Percentiles rank a stretch among this genome's conserved stretches.
Conservation (phyloP, 1,284 basidiomycete species). For the Coriolopsis trogii region DNA sequence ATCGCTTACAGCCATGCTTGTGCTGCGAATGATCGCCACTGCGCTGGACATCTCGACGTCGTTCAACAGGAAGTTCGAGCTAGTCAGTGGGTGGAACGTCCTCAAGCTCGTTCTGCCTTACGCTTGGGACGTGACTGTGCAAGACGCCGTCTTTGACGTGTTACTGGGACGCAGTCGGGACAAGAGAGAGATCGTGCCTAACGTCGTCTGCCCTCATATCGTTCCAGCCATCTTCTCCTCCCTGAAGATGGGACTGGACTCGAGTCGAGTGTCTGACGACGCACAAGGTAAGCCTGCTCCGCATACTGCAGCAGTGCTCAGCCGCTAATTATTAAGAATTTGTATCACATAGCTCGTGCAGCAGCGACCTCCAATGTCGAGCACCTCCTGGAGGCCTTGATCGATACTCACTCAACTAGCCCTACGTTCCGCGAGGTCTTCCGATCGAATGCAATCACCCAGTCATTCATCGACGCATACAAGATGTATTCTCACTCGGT, state of each 20-base stretch:
- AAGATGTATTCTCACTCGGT: constrained; percentile 54
- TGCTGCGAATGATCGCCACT: constrained; percentile 62
- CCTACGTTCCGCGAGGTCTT: constrained; percentile 71
- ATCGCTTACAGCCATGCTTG: constrained; percentile 56
- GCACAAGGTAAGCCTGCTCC: constrained; percentile 6
- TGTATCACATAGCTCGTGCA: constrained; percentile 2
- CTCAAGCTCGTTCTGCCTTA: constrained; percentile 65
- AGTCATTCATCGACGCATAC: constrained; percentile 66
- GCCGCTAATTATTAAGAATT: not conserved
- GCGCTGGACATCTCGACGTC: constrained; percentile 55
- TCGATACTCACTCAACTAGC: constrained; percentile 63
- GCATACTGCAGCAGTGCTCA: too few species aligned
- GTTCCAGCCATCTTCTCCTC: constrained; percentile 69
- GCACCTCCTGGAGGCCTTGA: constrained; percentile 64
- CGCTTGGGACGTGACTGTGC: constrained; percentile 68
- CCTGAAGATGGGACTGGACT: constrained; percentile 45
- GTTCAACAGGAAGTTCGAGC: constrained; percentile 74
- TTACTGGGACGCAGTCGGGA: constrained; percentile 49
- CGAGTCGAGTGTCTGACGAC: constrained; percentile 17
- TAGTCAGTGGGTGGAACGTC: constrained; percentile 75
- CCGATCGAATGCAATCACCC: constrained; percentile 67
- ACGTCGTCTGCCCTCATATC: constrained; percentile 64
- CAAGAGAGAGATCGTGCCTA: constrained; percentile 24
- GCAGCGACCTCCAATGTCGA: constrained; percentile 52
- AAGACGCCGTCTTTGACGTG: constrained; percentile 65